A percentile compares a stretch with the other conserved stretches of the same genome.
phyloP scores from a whole-genome alignment of 2,329 filamentous ascomycete species.

The Talaromyces sp. region DNA sequence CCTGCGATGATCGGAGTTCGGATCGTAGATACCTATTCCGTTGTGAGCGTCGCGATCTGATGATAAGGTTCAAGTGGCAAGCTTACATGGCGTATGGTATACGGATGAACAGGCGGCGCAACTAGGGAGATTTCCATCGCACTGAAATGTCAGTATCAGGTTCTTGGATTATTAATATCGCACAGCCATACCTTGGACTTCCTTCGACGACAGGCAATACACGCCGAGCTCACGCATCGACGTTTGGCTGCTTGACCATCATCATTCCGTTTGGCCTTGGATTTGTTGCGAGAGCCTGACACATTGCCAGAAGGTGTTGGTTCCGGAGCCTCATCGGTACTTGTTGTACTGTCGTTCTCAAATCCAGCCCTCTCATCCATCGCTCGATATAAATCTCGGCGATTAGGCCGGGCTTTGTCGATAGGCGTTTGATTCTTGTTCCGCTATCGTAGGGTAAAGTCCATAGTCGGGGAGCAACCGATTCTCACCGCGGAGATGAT shows the following conservation, averaged over 20 bases:
- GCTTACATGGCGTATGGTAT: slow-evolving; percentile 57
- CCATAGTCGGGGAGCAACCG: slow-evolving; percentile 8
- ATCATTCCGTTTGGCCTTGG: slow-evolving; percentile 34
- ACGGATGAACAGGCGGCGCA: slow-evolving; percentile 96
- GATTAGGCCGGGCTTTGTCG: background rate
- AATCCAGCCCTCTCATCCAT: slow-evolving; percentile 16
- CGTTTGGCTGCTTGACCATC: slow-evolving; percentile 54
- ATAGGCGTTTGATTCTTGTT: background rate
- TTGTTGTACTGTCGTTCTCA: slow-evolving; percentile 16
- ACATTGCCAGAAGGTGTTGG: background rate
- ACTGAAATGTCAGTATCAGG: slow-evolving; percentile 46
- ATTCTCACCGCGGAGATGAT: background rate
- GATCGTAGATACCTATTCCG: slow-evolving; percentile 83
- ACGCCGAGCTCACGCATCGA: slow-evolving; percentile 80
- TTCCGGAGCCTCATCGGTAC: slow-evolving; percentile 11
- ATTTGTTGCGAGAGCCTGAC: slow-evolving; percentile 22
- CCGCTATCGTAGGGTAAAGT: background rate
- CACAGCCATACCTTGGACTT: slow-evolving; percentile 64
- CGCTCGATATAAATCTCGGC: background rate
- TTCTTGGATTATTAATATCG: background rate
- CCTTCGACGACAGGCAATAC: slow-evolving; percentile 73
- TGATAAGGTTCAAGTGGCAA: background rate
- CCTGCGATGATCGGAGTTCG: slow-evolving; percentile 89
- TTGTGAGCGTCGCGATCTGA: slow-evolving; percentile 18
- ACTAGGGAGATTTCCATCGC: slow-evolving; percentile 85